Evolutionary conservation across 2,329 filamentous ascomycete genomes (phyloP), one percentile per base, ranked within the genome.

Genomic region (Aureobasidium lini): DNA sequence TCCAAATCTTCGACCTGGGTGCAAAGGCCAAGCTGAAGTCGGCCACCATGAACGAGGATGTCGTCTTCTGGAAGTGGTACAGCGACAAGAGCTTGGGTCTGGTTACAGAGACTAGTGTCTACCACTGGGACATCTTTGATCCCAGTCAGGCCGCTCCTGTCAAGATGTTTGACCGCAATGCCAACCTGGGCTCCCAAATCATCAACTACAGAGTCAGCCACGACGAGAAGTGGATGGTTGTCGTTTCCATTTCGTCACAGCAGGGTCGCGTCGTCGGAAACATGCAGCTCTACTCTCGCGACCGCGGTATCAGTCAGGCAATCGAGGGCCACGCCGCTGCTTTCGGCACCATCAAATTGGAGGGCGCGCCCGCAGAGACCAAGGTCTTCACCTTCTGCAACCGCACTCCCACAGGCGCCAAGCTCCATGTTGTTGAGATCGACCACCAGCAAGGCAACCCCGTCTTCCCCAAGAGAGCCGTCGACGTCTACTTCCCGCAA

Each of bases 31-130:
- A 96, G 82, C 83, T 99, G 70, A 97, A 97, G 83, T 96, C 93
- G 42, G 87, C 92, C 61, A 90, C 88, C 57, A 96, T 97, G 89
- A 90, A 88, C 70, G 94, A 97, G 75, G 94, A 99, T 76, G 90
- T 99, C 57, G 88, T 94, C 63, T 99, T 95, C 81, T 99, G 94
- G 95, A 96, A 96, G 78, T 99, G 94, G 94, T 90, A 95, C 76
- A 96, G 86, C 76, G 90, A 96, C 68, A 88, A 83, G 61, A 89
- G 87, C 63, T 78, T 99, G 62, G 94, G 93, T 63, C 80, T 99
- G 69, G 89, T 99, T 64, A 97, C 93, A 64, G 91, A 95, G 61
- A 88, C 83, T 64, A 86, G 89, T 42, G 90, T 99, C 64, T 97
- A 91, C 75, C 94, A 99, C 78, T 99, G 94, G 94, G 90, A 99